phyloP scores from a whole-genome alignment of 306 rosid genomes.

The Styphnolobium japonicum region DNA sequence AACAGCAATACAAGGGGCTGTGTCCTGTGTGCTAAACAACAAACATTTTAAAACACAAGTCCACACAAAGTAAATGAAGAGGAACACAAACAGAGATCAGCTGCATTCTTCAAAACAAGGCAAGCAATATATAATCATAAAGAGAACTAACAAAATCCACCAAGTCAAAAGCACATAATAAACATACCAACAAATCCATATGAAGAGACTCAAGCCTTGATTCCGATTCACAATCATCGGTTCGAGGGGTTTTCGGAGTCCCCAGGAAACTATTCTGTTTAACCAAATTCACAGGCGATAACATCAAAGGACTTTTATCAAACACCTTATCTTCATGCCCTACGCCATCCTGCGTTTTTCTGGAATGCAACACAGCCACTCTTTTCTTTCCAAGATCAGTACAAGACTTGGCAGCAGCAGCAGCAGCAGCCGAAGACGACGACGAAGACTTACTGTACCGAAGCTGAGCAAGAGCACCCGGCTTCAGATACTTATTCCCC shows the following conservation, averaged over 20 bases:
- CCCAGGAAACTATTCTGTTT: constrained; percentile 45
- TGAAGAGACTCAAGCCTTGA: constrained; percentile 86
- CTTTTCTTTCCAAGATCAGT: constrained; percentile 68
- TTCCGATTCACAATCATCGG: constrained; percentile 53
- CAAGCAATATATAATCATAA: neutral
- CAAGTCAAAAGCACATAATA: too few species aligned
- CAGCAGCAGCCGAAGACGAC: neutral
- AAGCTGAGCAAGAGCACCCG: constrained; percentile 87
- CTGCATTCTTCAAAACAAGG: neutral
- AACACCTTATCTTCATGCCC: constrained; percentile 36
- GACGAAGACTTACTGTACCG: constrained; percentile 46
- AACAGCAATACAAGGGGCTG: neutral
- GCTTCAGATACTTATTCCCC: constrained; percentile 64
- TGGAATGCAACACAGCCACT: constrained; percentile 46
- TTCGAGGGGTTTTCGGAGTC: constrained; percentile 68
- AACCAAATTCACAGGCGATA: constrained; percentile 72
- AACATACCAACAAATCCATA: constrained; percentile 76
- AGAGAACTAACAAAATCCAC: neutral
- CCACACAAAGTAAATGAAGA: neutral
- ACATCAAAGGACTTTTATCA: constrained; percentile 66
- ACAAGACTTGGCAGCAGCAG: constrained; percentile 42
- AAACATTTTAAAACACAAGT: neutral
- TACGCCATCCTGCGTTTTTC: constrained; percentile 29
- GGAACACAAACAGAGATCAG: neutral
- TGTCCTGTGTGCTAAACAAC: neutral